A percentile compares a stretch with the other conserved stretches of the same genome.
Evolutionary conservation across 2,329 filamentous ascomycete species (phyloP).

Genomic region (Aspergillus sp.): DNA sequence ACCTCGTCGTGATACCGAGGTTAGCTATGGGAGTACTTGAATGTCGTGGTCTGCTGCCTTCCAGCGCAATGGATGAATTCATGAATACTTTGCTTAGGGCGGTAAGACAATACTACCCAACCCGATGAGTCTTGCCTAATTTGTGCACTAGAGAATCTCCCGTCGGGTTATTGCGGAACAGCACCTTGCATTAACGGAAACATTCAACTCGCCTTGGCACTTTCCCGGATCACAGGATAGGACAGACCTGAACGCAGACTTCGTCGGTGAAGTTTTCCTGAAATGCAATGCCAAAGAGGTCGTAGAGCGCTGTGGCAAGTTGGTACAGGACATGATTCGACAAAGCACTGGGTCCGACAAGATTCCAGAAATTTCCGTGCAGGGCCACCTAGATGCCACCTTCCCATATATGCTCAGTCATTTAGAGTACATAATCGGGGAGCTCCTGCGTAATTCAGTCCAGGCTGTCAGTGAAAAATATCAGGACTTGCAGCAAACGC

Average conservation of each 20-base stretch:
- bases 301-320: constrained; percentile 75
- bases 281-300: constrained; percentile 90
- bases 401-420: constrained; percentile 97
- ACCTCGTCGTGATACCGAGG: constrained; percentile 90
- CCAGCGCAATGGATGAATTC: constrained; percentile 82
- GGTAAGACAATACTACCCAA: constrained; percentile 52
- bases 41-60: constrained; percentile 77
- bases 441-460: constrained; percentile 90
- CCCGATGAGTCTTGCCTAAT: constrained; percentile 14
- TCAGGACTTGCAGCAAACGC: constrained; percentile 47
- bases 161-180: constrained; percentile 96
- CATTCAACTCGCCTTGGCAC: constrained; percentile 87
- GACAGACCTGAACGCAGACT: constrained; percentile 67
- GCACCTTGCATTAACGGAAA: constrained; percentile 91
- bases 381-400: constrained; percentile 82
- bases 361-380: constrained; percentile 78
- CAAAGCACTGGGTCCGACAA: constrained; percentile 70
- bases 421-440: constrained; percentile 94
- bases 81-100: constrained; percentile 93
- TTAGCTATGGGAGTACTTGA: constrained; percentile 93
- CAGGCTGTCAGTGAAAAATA: constrained; percentile 84
- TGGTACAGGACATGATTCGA: constrained; percentile 71
- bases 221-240: constrained; percentile 74
- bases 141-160: constrained; percentile 70
- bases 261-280: constrained; percentile 93